phyloP scores from a whole-genome alignment of 2,329 filamentous ascomycete species.

The Trichoderma guizhouense region DNA sequence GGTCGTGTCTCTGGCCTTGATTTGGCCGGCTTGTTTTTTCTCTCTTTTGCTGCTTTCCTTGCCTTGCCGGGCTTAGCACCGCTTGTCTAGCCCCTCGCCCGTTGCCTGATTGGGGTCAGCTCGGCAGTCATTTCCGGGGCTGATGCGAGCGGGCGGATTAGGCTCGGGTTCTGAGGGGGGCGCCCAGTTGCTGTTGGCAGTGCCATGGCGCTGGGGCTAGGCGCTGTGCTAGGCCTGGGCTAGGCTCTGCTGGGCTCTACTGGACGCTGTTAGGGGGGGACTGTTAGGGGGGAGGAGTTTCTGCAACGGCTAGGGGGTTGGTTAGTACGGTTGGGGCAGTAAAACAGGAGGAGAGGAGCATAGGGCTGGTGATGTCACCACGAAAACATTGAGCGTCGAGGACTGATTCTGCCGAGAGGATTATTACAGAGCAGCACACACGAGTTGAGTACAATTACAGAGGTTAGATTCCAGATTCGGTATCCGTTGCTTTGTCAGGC shows the following conservation, averaged over 20 bases:
- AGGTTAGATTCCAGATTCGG: too few species aligned
- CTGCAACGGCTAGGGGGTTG: neutral
- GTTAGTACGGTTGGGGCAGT: constrained; percentile 1
- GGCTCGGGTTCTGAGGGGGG: neutral
- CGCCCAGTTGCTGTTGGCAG: neutral
- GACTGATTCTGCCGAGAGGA: too few species aligned
- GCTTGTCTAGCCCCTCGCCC: neutral
- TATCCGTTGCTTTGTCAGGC: neutral
- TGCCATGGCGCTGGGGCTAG: neutral
- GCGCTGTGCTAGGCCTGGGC: neutral
- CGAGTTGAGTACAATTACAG: too few species aligned
- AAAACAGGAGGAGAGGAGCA: neutral
- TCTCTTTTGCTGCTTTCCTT: neutral
- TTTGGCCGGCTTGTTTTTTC: neutral
- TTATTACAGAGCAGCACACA: neutral
- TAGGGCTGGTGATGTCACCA: constrained; percentile 10
- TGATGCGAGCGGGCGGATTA: constrained; percentile 6
- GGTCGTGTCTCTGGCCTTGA: neutral
- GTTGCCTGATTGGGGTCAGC: neutral
- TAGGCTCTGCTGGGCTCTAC: neutral
- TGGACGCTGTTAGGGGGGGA: neutral
- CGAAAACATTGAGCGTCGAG: too few species aligned
- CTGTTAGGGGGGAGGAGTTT: neutral
- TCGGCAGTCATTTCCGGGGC: constrained; percentile 14
- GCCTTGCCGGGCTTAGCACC: neutral